Evolutionary conservation across 345 rosid species (phyloP).

Genomic region (Excoecaria cochinchinensis): DNA sequence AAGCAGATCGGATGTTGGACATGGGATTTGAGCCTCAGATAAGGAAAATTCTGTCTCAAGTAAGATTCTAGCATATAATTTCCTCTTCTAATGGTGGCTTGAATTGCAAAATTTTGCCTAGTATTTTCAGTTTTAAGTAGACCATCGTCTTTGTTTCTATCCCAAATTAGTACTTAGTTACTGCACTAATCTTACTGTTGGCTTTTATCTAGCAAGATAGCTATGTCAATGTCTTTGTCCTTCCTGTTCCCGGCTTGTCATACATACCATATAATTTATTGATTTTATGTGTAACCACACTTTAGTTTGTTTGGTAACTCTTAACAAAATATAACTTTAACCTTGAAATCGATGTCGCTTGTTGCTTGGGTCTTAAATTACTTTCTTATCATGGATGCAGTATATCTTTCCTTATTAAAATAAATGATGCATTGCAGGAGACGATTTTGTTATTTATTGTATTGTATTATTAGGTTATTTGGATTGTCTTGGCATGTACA

Average conservation of each 20-base stretch:
- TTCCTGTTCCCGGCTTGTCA: not conserved
- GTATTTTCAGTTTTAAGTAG: not conserved
- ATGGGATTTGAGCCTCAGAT: slow-evolving; percentile 99
- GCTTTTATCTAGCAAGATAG: not conserved
- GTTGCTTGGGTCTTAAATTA: not conserved
- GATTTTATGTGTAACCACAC: not conserved
- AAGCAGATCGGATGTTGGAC: slow-evolving; percentile 97
- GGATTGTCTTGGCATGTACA: not conserved
- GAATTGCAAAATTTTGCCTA: no score
- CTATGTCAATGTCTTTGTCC: not conserved
- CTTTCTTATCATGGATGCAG: not conserved
- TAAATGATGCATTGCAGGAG: not conserved
- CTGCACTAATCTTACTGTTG: not conserved
- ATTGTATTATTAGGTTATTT: not conserved
- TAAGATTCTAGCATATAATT: slow-evolving; percentile 19
- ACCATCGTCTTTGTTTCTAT: not conserved
- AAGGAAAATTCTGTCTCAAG: slow-evolving; percentile 84
- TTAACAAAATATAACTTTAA: not conserved
- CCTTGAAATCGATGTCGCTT: not conserved
- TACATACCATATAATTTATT: not conserved
- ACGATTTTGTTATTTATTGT: not conserved
- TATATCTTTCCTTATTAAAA: not conserved
- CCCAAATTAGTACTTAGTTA: not conserved
- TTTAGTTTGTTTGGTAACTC: not conserved
- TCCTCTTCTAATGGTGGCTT: not conserved